A percentile compares a stretch with the other conserved stretches of the same genome.
phyloP scores from a whole-genome alignment of 2,329 filamentous ascomycete species.

The Conoideocrella luteorostrata region DNA sequence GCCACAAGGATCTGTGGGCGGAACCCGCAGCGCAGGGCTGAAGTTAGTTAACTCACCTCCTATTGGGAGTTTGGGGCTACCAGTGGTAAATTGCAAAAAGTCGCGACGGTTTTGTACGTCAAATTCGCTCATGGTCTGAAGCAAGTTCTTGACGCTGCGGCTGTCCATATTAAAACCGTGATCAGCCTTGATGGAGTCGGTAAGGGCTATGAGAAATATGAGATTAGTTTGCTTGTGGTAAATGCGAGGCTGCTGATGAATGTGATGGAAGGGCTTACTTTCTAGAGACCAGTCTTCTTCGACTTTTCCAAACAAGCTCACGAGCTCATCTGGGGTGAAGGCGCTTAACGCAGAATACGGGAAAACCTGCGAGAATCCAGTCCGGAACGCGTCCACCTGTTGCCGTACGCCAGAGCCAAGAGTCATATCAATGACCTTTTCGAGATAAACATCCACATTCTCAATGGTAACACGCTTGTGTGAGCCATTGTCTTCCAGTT shows the following conservation, averaged over 20 bases:
- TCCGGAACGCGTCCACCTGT: constrained; percentile 85
- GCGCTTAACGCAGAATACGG: constrained; percentile 86
- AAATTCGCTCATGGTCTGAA: constrained; percentile 92
- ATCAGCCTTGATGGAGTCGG: constrained; percentile 97
- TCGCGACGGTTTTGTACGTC: constrained; percentile 70
- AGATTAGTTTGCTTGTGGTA: constrained; percentile 2
- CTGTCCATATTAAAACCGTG: constrained; percentile 99
- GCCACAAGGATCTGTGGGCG: too few relatives aligned
- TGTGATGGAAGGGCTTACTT: constrained; percentile 57
- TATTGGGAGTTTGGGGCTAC: constrained; percentile 95
- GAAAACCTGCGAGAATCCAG: constrained; percentile 93
- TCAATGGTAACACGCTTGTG: constrained; percentile 75
- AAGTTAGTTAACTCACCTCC: constrained; percentile 62
- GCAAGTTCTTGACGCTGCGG: constrained; percentile 84
- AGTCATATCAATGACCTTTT: constrained; percentile 86
- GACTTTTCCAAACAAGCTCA: constrained; percentile 85
- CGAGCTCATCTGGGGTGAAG: constrained; percentile 91
- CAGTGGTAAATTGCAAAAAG: constrained; percentile 96
- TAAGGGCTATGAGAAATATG: constrained; percentile 57
- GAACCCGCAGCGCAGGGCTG: neutral
- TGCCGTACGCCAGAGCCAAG: constrained; percentile 79
- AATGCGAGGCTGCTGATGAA: neutral
- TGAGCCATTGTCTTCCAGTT: constrained; percentile 69
- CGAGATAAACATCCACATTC: constrained; percentile 84
- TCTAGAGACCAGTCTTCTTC: constrained; percentile 98